Evolutionary conservation across 495 filamentous ascomycete genomes (phyloP).

Genomic region (Penicillium silybi): DNA sequence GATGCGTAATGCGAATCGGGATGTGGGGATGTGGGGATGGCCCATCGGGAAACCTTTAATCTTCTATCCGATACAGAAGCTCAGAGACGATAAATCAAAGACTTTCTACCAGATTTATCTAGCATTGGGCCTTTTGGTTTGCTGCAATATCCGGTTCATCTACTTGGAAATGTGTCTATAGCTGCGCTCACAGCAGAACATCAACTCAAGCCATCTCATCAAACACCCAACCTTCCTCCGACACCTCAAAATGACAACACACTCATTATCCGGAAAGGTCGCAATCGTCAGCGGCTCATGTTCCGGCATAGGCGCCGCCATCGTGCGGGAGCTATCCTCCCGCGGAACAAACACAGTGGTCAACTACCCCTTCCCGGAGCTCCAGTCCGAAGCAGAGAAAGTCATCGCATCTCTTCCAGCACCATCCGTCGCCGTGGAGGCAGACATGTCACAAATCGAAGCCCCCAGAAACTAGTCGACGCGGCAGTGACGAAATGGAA

Average conservation of each 20-base stretch:
- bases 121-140: not conserved
- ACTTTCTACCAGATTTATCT: not conserved
- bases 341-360: slow-evolving; percentile 43
- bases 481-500: slow-evolving; percentile 16
- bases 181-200: not conserved
- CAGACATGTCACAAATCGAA: slow-evolving; percentile 15
- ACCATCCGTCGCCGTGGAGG: slow-evolving; percentile 14
- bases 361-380: slow-evolving; percentile 26
- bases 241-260: slow-evolving; percentile 8
- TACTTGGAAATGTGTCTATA: too few species aligned
- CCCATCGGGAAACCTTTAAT: not conserved
- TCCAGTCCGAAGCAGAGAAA: slow-evolving; percentile 13
- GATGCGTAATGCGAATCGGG: not conserved
- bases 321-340: slow-evolving; percentile 32
- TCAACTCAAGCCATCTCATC: not conserved
- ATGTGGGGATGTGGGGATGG: slow-evolving; percentile 9
- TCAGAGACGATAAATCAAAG: not conserved
- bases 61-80: not conserved
- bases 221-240: not conserved
- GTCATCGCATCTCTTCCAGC: slow-evolving; percentile 11
- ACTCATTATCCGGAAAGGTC: slow-evolving; percentile 38
- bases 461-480: slow-evolving; percentile 17
- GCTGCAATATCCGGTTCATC: too few species aligned
- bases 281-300: slow-evolving; percentile 37
- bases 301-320: slow-evolving; percentile 36